Conservation (phyloP, 2,329 filamentous ascomycete genomes). For the Venturia nashicola region DNA sequence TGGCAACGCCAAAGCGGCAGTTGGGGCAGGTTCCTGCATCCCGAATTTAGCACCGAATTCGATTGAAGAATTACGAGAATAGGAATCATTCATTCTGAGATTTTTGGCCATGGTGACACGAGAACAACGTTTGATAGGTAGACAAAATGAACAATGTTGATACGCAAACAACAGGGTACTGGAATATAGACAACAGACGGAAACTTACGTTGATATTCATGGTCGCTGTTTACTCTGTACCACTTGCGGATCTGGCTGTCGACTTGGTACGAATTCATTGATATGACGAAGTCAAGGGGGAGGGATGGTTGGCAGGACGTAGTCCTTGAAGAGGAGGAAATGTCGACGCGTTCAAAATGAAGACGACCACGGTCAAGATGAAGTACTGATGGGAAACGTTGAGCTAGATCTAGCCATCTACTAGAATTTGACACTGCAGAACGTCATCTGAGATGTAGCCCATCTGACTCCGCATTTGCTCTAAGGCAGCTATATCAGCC, state of each 20-base stretch:
- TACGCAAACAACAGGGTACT: neutral
- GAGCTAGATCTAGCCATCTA: neutral
- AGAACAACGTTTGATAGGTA: neutral
- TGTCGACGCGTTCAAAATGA: neutral
- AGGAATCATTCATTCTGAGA: neutral
- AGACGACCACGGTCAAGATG: neutral
- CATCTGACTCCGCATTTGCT: neutral
- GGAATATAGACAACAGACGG: neutral
- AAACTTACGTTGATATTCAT: constrained; percentile 3
- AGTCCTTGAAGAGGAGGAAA: neutral
- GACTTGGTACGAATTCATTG: neutral
- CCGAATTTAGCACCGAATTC: neutral
- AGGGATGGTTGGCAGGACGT: neutral
- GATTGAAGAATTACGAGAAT: neutral
- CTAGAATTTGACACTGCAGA: neutral
- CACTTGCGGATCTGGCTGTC: neutral
- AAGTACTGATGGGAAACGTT: neutral
- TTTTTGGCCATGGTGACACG: neutral
- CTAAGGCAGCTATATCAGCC: neutral
- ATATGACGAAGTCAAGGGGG: neutral
- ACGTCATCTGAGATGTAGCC: neutral
- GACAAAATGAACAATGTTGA: neutral
- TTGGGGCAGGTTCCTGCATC: neutral
- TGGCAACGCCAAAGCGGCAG: neutral
- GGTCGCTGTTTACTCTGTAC: neutral